Evolutionary conservation across 805 yeast genomes (phyloP).

Genomic region (Metschnikowia gelsemii): DNA sequence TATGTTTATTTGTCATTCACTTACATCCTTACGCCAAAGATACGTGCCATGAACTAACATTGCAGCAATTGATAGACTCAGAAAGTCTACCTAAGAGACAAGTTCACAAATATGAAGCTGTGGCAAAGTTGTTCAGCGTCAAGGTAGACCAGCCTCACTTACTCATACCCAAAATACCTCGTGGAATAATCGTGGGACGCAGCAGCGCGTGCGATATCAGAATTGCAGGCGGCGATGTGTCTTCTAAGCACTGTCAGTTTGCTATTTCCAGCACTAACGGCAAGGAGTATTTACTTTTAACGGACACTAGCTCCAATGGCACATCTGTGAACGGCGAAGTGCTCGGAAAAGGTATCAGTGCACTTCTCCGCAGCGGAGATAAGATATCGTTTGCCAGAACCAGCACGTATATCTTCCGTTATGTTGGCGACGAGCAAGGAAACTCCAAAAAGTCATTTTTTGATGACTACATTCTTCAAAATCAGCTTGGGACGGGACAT

Average conservation of each 20-base stretch:
- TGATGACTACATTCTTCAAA: constrained; percentile 57
- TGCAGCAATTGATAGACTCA: constrained; percentile 16
- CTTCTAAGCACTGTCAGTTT: constrained; percentile 62
- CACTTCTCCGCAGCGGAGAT: constrained; percentile 62
- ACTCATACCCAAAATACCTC: constrained; percentile 24
- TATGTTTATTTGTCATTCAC: constrained; percentile 15
- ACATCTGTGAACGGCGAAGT: constrained; percentile 60
- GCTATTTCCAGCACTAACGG: constrained; percentile 38
- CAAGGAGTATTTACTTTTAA: constrained; percentile 43
- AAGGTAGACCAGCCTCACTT: constrained; percentile 24
- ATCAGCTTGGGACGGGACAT: constrained; percentile 71
- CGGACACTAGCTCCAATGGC: constrained; percentile 65
- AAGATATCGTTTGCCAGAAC: constrained; percentile 54
- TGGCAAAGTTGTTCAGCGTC: constrained; percentile 27
- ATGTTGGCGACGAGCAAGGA: constrained; percentile 29
- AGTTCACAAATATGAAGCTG: constrained; percentile 20
- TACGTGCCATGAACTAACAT: constrained; percentile 16
- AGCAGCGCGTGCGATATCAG: constrained; percentile 59
- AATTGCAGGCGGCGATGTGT: constrained; percentile 57
- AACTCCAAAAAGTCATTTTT: constrained; percentile 44
- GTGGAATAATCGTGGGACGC: constrained; percentile 47
- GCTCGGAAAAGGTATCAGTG: constrained; percentile 48
- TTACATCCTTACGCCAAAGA: not conserved
- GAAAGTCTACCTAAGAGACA: constrained; percentile 19
- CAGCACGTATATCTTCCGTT: constrained; percentile 50